Conservation (phyloP, 192 early-diverging fungal species). For the Coemansia sp. region DNA sequence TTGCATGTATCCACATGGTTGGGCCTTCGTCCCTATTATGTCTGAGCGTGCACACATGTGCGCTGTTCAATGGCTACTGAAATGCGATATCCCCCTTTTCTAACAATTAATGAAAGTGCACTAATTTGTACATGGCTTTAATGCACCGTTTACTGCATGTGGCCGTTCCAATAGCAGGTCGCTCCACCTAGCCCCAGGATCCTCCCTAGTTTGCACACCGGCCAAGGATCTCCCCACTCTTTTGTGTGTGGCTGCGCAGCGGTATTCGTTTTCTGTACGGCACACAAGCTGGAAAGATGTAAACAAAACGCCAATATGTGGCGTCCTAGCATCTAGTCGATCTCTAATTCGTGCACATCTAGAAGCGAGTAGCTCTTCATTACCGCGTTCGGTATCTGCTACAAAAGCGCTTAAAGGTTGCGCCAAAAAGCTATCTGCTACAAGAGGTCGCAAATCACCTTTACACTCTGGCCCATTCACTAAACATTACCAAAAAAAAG, state of each 20-base stretch:
- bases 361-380: neutral
- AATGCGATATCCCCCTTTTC: neutral
- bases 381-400: neutral
- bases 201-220: neutral
- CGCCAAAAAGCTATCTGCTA: neutral
- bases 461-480: neutral
- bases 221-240: neutral
- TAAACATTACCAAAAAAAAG: neutral
- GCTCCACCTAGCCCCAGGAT: neutral
- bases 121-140: neutral
- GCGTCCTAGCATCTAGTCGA: neutral
- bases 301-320: neutral
- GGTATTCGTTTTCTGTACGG: neutral
- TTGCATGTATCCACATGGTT: constrained; percentile 5
- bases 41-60: constrained; percentile 5
- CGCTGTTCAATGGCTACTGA: neutral
- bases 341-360: neutral
- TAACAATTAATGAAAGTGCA: neutral
- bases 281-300: neutral
- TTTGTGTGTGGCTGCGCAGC: neutral
- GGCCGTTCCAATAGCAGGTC: neutral
- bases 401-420: neutral
- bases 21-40: neutral
- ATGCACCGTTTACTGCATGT: neutral
- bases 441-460: neutral